These are phyloP conservation scores for Zoysia matrella DNA, from an alignment of 202 grass and related monocot genomes.

Conservation along the genomic window DNA sequence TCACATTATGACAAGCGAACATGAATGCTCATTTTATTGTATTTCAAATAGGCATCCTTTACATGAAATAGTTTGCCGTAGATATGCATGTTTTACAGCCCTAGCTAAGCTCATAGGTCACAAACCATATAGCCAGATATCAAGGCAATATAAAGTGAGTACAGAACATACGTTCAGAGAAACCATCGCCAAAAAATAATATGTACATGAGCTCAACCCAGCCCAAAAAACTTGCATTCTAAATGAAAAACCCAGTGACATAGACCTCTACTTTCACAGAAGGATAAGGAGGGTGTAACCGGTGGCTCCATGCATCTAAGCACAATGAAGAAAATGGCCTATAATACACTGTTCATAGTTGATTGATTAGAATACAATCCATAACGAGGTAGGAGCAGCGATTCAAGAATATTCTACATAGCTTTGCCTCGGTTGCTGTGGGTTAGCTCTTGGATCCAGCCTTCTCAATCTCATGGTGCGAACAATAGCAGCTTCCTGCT, in stretches of 20 bases:
- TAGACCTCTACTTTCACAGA: constrained; percentile 15
- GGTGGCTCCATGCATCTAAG: constrained; percentile 24
- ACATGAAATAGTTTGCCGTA: neutral
- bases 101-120: neutral
- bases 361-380: constrained; percentile 36
- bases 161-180: neutral
- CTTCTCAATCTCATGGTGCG: constrained; percentile 57
- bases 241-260: neutral
- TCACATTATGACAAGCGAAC: neutral
- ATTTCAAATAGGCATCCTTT: neutral
- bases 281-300: constrained; percentile 12
- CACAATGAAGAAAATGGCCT: neutral
- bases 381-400: constrained; percentile 14
- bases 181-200: constrained; percentile 9
- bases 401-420: constrained; percentile 39
- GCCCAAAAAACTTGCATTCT: constrained; percentile 9
- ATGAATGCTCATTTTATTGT: neutral
- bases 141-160: neutral
- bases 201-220: constrained; percentile 34
- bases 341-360: constrained; percentile 39
- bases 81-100: neutral
- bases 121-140: neutral
- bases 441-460: constrained; percentile 58
- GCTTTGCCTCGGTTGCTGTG: constrained; percentile 27
- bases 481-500: constrained; percentile 66